Evolutionary conservation across 2,329 filamentous ascomycete genomes (phyloP), one percentile per base, ranked within the genome.

Genomic region (Sporothrix humicola): DNA sequence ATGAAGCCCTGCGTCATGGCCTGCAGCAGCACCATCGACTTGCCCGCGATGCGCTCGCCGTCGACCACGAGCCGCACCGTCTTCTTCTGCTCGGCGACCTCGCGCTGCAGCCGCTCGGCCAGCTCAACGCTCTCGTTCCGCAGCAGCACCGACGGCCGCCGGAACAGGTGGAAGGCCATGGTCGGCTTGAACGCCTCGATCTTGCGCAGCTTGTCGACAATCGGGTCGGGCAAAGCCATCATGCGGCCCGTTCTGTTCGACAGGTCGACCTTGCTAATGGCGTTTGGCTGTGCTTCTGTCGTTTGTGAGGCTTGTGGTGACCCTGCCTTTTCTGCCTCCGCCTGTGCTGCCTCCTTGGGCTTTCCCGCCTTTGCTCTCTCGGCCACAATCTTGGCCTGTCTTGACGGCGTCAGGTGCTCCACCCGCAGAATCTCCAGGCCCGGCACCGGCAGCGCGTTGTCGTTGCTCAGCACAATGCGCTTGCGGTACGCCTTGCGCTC

Each of bases 391-490:
- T 37, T 7, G 2, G 31, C 31, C 31, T 37, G 13, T 23, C 3
- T 31, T 12, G 15, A 37, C 26, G 56, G 15, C 56, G 20, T 13
- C 46, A 75, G 66, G 59, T 86, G 87, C 75, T 87, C 84, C 10
- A 82, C 80, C 13, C 83, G 86, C 72, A 97, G 79, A 68, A 91
- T 87, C 74, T 86, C 83, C 77, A 97, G 85, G 12, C 89, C 92
- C 31, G 85, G 80, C 8, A 98, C 92, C 74, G 91, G 89, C 52
- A 98, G 85, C 69, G 96, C 96, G 83, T 97, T 98, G 82, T 93
- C 92, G 84, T 98, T 99, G 85, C 92, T 95, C 75, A 99, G 89
- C 74, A 97, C 90, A 79, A 99, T 93, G 77, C 93, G 90, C 85
- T 97, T 97, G 77, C 94, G 91, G 80, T 93, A 86, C 42, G 93